These are phyloP conservation scores for Aspergillus thermomutatus DNA, from an alignment of 2,329 filamentous ascomycete species.

Conservation along the genomic window DNA sequence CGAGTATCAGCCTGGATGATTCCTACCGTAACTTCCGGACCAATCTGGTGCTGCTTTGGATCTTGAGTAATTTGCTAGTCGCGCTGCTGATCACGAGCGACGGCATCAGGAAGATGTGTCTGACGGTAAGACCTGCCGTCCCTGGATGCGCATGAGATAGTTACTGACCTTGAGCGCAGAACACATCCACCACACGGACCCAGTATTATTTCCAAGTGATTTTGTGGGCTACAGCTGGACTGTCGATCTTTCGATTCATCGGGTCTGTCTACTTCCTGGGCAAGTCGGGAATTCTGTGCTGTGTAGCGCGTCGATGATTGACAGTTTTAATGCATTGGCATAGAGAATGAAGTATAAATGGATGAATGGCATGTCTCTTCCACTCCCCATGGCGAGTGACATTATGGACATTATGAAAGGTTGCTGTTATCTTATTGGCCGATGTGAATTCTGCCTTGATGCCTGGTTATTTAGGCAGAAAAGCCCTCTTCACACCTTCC, in stretches of 20 bases:
- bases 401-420: too few species aligned
- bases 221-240: conserved; percentile 79
- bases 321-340: conserved; percentile 7
- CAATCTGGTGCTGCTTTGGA: conserved; percentile 84
- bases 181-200: conserved; percentile 70
- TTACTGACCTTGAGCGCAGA: conserved; percentile 42
- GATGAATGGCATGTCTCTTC: background rate
- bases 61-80: conserved; percentile 87
- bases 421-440: too few species aligned
- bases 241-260: conserved; percentile 83
- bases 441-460: background rate
- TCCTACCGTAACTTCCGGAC: conserved; percentile 99
- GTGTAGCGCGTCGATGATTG: conserved; percentile 72
- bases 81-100: conserved; percentile 87
- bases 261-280: conserved; percentile 94
- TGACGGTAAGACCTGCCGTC: conserved; percentile 64
- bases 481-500: too few species aligned
- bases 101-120: conserved; percentile 76
- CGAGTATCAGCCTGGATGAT: conserved; percentile 87
- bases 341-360: conserved; percentile 5
- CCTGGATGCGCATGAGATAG: background rate
- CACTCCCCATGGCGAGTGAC: background rate
- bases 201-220: conserved; percentile 88
- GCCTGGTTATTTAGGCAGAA: background rate
- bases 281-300: conserved; percentile 93